Conservation (phyloP, 768 basidiomycete species). For the Phylloporus rhodoxanthus region DNA sequence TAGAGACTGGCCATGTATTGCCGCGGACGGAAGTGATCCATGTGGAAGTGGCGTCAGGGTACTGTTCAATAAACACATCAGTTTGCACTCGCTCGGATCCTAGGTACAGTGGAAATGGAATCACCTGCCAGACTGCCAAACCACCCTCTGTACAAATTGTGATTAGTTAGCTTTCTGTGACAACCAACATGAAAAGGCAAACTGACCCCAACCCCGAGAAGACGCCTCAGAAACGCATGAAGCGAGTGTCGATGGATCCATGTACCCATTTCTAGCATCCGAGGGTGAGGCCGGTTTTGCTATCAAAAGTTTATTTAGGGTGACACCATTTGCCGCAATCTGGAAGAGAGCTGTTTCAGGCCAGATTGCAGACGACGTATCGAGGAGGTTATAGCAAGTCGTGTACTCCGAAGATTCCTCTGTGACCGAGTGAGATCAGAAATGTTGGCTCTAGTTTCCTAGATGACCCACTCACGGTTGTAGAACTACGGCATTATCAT, state of each 20-base stretch:
- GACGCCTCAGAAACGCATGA: slow-evolving; percentile 59
- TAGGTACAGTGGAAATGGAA: background rate
- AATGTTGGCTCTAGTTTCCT: background rate
- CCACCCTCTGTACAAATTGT: slow-evolving; percentile 27
- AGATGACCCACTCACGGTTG: slow-evolving; percentile 17
- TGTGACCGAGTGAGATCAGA: slow-evolving; percentile 4
- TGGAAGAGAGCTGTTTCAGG: slow-evolving; percentile 45
- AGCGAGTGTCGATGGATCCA: slow-evolving; percentile 51
- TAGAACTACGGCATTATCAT: slow-evolving; percentile 17
- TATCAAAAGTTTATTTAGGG: slow-evolving; percentile 62
- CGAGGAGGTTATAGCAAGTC: slow-evolving; percentile 35
- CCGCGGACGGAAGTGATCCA: slow-evolving; percentile 37
- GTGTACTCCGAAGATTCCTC: slow-evolving; percentile 37
- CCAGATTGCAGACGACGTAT: slow-evolving; percentile 34
- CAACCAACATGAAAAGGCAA: background rate
- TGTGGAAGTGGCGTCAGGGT: slow-evolving; percentile 32
- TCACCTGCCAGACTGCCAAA: slow-evolving; percentile 38
- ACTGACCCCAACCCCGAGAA: slow-evolving; percentile 60
- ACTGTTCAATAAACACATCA: slow-evolving; percentile 20
- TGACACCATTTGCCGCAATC: slow-evolving; percentile 49
- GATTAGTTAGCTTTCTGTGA: background rate
- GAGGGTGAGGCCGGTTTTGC: slow-evolving; percentile 56
- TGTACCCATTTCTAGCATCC: slow-evolving; percentile 54
- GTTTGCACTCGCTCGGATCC: background rate
- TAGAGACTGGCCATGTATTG: slow-evolving; percentile 30